Evolutionary conservation across 73 alveolate genomes (phyloP).

Genomic region (Uronychia binucleata): DNA sequence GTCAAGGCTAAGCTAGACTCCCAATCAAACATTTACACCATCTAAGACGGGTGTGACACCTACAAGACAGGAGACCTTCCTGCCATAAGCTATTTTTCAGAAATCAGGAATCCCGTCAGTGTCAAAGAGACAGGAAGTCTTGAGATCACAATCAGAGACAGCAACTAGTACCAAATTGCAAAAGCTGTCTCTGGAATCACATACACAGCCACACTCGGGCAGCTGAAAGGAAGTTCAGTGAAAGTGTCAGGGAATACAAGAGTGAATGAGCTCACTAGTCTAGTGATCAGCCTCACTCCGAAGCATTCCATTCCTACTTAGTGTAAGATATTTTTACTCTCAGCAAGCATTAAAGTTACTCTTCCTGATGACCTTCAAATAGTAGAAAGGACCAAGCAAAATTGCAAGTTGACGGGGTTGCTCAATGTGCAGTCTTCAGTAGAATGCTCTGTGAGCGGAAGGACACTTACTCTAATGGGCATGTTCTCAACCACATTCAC

Average conservation of each 20-base stretch:
- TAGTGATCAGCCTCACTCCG: too few relatives aligned
- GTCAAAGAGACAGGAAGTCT: not conserved
- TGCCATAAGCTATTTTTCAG: not conserved
- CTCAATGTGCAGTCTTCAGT: not conserved
- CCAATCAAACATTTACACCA: not conserved
- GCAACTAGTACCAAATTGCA: not conserved
- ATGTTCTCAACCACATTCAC: not conserved
- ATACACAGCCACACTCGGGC: not conserved
- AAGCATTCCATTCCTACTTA: too few relatives aligned
- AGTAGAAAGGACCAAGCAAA: not conserved
- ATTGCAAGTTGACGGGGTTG: slow-evolving; percentile 1
- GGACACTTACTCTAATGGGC: not conserved
- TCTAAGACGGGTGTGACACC: not conserved
- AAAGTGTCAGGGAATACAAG: too few relatives aligned
- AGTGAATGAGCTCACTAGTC: too few relatives aligned
- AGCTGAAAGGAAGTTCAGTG: too few relatives aligned
- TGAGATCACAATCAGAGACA: not conserved
- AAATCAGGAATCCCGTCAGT: not conserved
- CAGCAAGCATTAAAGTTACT: not conserved
- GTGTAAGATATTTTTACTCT: too few relatives aligned
- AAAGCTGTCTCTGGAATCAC: not conserved
- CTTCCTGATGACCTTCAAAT: not conserved
- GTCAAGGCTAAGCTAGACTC: not conserved
- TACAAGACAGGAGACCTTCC: slow-evolving; percentile 13
- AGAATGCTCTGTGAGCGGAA: not conserved